A percentile compares a stretch with the other conserved stretches of the same genome.
Evolutionary conservation across 306 rosid genomes (phyloP).

Genomic region (Delonix regia): DNA sequence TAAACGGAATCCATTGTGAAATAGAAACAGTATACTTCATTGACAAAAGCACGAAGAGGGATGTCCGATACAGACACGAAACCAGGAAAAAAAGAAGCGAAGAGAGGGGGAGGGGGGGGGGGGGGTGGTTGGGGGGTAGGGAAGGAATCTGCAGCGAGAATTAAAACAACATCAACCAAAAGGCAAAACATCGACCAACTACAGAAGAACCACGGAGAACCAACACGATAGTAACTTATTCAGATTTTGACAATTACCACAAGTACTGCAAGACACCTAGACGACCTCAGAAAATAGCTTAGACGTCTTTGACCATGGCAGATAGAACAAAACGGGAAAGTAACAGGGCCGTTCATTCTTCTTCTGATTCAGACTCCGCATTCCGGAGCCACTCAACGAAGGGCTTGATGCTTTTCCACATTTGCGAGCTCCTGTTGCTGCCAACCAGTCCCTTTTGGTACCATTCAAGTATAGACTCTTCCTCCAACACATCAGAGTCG

Average conservation of each 20-base stretch:
- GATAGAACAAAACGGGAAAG: not conserved
- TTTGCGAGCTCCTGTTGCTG: conserved; percentile 37
- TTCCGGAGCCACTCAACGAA: conserved; percentile 72
- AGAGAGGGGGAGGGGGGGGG: too few species aligned
- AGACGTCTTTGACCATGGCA: not conserved
- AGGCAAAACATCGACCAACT: not conserved
- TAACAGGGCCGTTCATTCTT: conserved; percentile 41
- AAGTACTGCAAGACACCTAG: not conserved
- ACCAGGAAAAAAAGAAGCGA: too few species aligned
- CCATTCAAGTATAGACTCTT: conserved; percentile 52
- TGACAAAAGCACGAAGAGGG: not conserved
- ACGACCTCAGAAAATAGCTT: not conserved
- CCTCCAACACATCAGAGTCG: conserved; percentile 53
- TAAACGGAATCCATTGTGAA: not conserved
- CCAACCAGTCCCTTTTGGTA: conserved; percentile 51
- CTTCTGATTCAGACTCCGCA: conserved; percentile 66
- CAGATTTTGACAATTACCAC: not conserved
- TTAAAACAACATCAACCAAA: not conserved
- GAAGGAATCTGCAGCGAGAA: not conserved
- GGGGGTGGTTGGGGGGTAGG: too few species aligned
- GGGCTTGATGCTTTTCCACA: conserved; percentile 58
- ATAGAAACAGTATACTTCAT: not conserved
- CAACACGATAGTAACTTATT: not conserved
- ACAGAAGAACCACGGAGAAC: not conserved
- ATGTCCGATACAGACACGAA: not conserved